Conservation (phyloP, 2,329 filamentous ascomycete species). For the Fusarium anguioides region DNA sequence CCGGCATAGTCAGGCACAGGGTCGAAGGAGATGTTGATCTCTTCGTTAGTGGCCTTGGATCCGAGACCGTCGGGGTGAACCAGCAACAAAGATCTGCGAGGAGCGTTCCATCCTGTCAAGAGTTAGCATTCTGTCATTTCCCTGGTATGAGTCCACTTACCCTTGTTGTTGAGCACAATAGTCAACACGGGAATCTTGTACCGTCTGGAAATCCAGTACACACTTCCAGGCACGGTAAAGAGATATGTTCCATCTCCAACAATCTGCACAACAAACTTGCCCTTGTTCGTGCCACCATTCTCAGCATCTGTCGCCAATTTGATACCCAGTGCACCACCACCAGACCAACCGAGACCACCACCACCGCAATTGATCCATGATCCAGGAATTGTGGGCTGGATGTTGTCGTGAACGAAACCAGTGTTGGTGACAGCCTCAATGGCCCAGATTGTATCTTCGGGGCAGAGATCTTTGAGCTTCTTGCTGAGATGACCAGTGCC, state of each 20-base stretch:
- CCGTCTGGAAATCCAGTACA: conserved; percentile 66
- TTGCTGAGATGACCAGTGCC: conserved; percentile 55
- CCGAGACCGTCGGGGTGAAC: conserved; percentile 69
- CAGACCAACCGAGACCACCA: conserved; percentile 83
- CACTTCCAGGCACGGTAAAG: conserved; percentile 65
- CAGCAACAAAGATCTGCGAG: conserved; percentile 65
- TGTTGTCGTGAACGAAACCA: conserved; percentile 73
- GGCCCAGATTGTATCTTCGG: conserved; percentile 73
- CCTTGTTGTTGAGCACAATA: conserved; percentile 68
- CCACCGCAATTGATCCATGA: conserved; percentile 86
- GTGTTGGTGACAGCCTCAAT: conserved; percentile 83
- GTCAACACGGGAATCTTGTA: conserved; percentile 67
- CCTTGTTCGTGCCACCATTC: conserved; percentile 56
- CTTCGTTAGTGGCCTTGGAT: conserved; percentile 67
- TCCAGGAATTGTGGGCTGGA: conserved; percentile 74
- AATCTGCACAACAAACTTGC: conserved; percentile 65
- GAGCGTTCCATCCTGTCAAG: conserved; percentile 66
- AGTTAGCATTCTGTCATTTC: conserved; percentile 7
- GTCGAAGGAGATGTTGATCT: conserved; percentile 70
- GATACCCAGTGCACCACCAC: conserved; percentile 79
- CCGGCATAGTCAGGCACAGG: conserved; percentile 69
- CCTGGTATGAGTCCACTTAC: conserved; percentile 44
- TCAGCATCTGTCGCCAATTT: conserved; percentile 71
- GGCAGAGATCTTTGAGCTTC: conserved; percentile 48
- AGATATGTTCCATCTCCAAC: conserved; percentile 69